Conservation (phyloP, 2,329 filamentous ascomycete species). For the Trichoderma sp. region DNA sequence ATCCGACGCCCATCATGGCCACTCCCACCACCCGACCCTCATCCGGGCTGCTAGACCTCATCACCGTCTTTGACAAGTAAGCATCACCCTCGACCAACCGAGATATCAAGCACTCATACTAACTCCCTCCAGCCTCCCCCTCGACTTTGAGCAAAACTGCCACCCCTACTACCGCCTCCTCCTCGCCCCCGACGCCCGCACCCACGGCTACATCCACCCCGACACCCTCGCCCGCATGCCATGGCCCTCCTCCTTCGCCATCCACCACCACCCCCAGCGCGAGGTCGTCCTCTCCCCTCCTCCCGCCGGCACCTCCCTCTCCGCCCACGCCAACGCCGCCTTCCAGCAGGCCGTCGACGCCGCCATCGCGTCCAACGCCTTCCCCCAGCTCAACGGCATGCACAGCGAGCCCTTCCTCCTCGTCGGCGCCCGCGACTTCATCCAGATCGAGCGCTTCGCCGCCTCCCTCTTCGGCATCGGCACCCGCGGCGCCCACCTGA, state of each 20-base stretch:
- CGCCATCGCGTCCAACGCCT: constrained; percentile 42
- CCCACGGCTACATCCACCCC: constrained; percentile 55
- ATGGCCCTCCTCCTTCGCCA: constrained; percentile 46
- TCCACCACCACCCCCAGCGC: constrained; percentile 39
- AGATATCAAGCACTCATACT: not conserved
- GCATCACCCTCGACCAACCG: constrained; percentile 7
- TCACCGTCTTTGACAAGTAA: constrained; percentile 49
- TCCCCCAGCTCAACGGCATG: constrained; percentile 44
- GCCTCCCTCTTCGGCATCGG: constrained; percentile 67
- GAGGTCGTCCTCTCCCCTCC: constrained; percentile 40
- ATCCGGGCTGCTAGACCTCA: constrained; percentile 43
- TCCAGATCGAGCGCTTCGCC: constrained; percentile 62
- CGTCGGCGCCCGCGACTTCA: constrained; percentile 42
- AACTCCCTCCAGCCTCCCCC: constrained; percentile 48
- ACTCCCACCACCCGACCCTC: constrained; percentile 4
- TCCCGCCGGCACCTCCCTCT: constrained; percentile 33
- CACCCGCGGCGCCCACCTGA: constrained; percentile 67
- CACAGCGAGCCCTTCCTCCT: constrained; percentile 50
- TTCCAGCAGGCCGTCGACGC: constrained; percentile 46
- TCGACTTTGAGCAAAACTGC: constrained; percentile 45
- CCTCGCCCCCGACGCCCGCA: constrained; percentile 48
- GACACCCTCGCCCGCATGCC: constrained; percentile 51
- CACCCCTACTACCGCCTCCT: constrained; percentile 50
- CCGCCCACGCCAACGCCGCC: constrained; percentile 42
- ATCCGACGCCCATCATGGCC: constrained; percentile 16